phyloP scores from a whole-genome alignment of 768 basidiomycete species.

The Myochromella boudieri region DNA sequence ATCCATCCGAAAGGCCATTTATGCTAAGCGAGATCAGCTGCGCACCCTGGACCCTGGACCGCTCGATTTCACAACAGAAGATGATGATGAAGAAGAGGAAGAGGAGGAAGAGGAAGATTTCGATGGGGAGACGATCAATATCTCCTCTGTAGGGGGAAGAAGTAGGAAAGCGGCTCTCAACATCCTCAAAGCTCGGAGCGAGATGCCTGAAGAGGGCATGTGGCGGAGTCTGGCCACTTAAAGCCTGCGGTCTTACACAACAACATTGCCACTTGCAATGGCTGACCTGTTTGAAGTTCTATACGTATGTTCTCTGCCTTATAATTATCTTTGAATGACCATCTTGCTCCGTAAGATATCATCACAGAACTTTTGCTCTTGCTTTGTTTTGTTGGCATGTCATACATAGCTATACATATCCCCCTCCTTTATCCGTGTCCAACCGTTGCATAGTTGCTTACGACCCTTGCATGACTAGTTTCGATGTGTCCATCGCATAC shows the following conservation, averaged over 20 bases:
- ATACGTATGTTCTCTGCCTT: conserved; percentile 20
- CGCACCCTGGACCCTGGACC: conserved; percentile 70
- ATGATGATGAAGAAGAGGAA: conserved; percentile 45
- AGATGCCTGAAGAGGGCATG: conserved; percentile 72
- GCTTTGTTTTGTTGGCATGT: conserved; percentile 14
- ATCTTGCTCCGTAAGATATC: not conserved
- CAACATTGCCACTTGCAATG: not conserved
- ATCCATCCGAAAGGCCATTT: conserved; percentile 57
- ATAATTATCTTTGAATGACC: conserved; percentile 21
- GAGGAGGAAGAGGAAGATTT: conserved; percentile 23
- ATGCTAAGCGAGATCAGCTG: conserved; percentile 66
- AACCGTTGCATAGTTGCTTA: conserved; percentile 4
- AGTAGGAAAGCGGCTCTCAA: conserved; percentile 60
- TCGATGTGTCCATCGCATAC: conserved; percentile 9
- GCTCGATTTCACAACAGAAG: conserved; percentile 56
- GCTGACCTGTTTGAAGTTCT: conserved; percentile 7
- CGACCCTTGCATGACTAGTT: conserved; percentile 7
- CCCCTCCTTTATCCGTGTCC: not conserved
- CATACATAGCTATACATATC: conserved; percentile 5
- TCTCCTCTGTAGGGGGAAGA: conserved; percentile 37
- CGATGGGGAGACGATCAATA: conserved; percentile 19
- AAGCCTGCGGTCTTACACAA: not conserved
- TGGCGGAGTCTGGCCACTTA: conserved; percentile 72
- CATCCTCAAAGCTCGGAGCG: conserved; percentile 70
- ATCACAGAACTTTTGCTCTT: conserved; percentile 9